Percentiles rank a stretch among this genome's conserved stretches.
phyloP scores from a whole-genome alignment of 352 stramenopile species.

The Globisporangium cylindrosporum region DNA sequence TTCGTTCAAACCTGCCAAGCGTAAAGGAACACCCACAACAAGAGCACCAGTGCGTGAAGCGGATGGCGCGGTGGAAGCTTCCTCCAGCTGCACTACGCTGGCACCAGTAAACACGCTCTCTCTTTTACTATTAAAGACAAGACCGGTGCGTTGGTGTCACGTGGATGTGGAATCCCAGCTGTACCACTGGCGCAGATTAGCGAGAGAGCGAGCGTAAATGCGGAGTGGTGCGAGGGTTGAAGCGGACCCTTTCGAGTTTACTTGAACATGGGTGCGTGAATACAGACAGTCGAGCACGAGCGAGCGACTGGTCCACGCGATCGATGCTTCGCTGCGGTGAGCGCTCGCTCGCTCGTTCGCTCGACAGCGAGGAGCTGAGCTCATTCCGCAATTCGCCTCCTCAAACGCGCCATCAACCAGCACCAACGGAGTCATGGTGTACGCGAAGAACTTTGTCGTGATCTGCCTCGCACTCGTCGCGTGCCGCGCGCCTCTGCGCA shows the following conservation, averaged over 20 bases:
- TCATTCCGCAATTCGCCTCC: slow-evolving; percentile 5
- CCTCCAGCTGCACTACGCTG: background rate
- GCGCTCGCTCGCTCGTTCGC: background rate
- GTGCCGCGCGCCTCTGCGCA: background rate
- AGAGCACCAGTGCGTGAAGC: background rate
- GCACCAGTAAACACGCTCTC: background rate
- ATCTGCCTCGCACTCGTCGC: background rate
- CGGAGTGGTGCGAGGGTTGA: background rate
- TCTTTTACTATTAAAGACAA: background rate
- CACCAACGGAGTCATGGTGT: slow-evolving; percentile 1
- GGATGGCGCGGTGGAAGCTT: background rate
- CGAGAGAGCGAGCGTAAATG: background rate
- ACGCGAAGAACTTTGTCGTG: slow-evolving; percentile 9
- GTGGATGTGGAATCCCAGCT: background rate
- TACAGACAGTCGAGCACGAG: background rate
- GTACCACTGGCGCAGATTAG: background rate
- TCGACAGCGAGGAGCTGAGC: background rate
- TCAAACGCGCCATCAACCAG: background rate
- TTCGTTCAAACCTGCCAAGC: background rate
- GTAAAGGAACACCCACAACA: background rate
- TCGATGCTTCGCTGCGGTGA: too few species aligned
- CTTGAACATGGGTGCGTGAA: background rate
- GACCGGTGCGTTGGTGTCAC: background rate
- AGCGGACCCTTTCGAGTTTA: background rate
- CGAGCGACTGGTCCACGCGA: background rate